Percentiles rank a stretch among this genome's conserved stretches.
These are phyloP conservation scores for Artemisia tridentata DNA, from an alignment of 129 eudicot species.

Conservation along the genomic window DNA sequence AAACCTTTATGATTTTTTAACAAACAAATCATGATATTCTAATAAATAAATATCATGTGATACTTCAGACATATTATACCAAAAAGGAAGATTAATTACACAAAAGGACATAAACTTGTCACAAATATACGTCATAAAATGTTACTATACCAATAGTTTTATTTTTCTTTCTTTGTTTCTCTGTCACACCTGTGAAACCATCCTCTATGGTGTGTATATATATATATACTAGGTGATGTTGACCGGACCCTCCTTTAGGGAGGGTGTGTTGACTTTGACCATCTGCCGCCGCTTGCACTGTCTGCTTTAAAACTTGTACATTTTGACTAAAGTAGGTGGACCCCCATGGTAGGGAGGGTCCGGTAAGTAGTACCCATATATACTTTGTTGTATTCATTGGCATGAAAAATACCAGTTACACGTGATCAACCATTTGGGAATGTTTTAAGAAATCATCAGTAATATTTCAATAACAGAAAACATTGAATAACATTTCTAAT, in stretches of 20 bases:
- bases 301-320: too few relatives aligned
- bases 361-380: too few relatives aligned
- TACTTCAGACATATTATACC: neutral
- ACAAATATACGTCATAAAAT: too few relatives aligned
- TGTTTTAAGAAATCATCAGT: constrained; percentile 12
- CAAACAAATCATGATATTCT: neutral
- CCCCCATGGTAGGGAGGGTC: too few relatives aligned
- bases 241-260: too few relatives aligned
- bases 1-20: neutral
- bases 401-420: constrained; percentile 11
- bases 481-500: neutral
- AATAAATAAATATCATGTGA: neutral
- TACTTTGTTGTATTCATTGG: constrained; percentile 21
- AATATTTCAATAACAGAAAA: neutral
- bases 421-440: constrained; percentile 15
- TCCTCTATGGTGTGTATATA: neutral
- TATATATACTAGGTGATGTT: too few relatives aligned
- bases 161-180: too few relatives aligned
- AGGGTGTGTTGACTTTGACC: too few relatives aligned
- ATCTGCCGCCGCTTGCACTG: too few relatives aligned
- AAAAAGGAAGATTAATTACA: neutral
- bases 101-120: constrained; percentile 1
- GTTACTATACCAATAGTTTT: too few relatives aligned
- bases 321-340: too few relatives aligned
- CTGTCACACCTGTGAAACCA: neutral